Evolutionary conservation across 139 green algal species (phyloP).

Genomic region (Chlorella sp.): DNA sequence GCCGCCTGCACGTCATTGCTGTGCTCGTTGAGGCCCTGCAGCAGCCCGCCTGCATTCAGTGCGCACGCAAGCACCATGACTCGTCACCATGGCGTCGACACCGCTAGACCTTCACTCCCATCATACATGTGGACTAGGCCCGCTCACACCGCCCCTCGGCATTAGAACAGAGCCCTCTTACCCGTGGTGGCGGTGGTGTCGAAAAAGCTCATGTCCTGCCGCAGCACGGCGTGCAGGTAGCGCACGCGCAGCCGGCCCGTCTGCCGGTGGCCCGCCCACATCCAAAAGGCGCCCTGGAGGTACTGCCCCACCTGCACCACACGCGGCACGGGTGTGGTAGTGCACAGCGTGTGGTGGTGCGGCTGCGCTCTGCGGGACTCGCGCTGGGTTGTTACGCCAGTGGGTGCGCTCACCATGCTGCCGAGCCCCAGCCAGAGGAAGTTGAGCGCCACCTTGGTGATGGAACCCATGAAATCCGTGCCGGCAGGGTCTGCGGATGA

Average conservation of each 20-base stretch:
- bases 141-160: neutral
- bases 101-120: too few species aligned
- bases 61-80: neutral
- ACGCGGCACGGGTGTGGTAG: too few species aligned
- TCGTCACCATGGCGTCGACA: too few species aligned
- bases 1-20: slow-evolving; percentile 49
- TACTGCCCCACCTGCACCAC: too few species aligned
- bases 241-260: slow-evolving; percentile 20
- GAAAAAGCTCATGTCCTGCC: slow-evolving; percentile 83
- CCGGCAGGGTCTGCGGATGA: too few species aligned
- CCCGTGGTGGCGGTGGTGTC: slow-evolving; percentile 59
- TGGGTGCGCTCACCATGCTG: too few species aligned
- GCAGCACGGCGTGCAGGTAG: slow-evolving; percentile 58
- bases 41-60: slow-evolving; percentile 23
- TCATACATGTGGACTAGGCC: neutral
- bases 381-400: too few species aligned
- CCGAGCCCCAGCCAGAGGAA: too few species aligned
- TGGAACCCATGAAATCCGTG: too few species aligned
- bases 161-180: neutral
- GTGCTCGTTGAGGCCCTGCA: slow-evolving; percentile 73
- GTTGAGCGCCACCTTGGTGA: too few species aligned
- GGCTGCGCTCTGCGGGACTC: too few species aligned
- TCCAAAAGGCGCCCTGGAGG: slow-evolving; percentile 14
- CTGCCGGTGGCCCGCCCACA: slow-evolving; percentile 29
- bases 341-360: too few species aligned